Percentiles rank a stretch among this genome's conserved stretches.
These are phyloP conservation scores for Zopfochytrium polystomum DNA, from an alignment of 371 early-diverging fungal genomes.

Conservation along the genomic window DNA sequence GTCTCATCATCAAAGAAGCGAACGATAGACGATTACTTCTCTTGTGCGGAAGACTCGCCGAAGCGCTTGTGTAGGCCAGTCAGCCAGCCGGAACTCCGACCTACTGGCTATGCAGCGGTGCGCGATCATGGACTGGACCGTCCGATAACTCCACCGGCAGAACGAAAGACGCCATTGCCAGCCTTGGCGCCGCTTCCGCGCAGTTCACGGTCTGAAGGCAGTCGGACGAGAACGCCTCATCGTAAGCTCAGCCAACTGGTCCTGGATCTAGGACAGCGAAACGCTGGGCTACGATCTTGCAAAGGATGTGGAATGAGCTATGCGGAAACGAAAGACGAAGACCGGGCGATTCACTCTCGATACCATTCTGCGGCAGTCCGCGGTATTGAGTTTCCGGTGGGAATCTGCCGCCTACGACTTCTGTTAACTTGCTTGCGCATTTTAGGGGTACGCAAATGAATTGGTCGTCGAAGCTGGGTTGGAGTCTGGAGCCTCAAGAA, in stretches of 20 bases:
- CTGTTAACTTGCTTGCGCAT: neutral
- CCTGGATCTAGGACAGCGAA: conserved; percentile 50
- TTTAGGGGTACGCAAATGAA: conserved; percentile 12
- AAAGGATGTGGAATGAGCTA: conserved; percentile 47
- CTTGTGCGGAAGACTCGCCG: no score
- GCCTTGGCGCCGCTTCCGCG: no score
- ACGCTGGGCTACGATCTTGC: conserved; percentile 36
- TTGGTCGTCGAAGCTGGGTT: conserved; percentile 1
- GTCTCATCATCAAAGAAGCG: no score
- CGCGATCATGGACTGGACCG: no score
- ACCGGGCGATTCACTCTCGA: conserved; percentile 38
- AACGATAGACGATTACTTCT: no score
- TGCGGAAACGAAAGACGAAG: conserved; percentile 39
- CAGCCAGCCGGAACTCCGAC: no score
- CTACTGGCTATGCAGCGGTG: no score
- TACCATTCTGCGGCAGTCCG: conserved; percentile 38
- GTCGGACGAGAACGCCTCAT: no score
- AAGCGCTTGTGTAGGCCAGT: no score
- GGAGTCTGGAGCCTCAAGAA: neutral
- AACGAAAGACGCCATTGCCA: no score
- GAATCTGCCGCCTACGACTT: conserved; percentile 2
- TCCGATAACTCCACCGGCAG: no score
- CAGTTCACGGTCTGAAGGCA: no score
- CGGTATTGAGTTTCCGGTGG: conserved; percentile 33
- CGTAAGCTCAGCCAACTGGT: conserved; percentile 19